Percentiles rank a stretch among this genome's conserved stretches.
Conservation (phyloP, 768 basidiomycete genomes). For the Floccularia luteovirens region DNA sequence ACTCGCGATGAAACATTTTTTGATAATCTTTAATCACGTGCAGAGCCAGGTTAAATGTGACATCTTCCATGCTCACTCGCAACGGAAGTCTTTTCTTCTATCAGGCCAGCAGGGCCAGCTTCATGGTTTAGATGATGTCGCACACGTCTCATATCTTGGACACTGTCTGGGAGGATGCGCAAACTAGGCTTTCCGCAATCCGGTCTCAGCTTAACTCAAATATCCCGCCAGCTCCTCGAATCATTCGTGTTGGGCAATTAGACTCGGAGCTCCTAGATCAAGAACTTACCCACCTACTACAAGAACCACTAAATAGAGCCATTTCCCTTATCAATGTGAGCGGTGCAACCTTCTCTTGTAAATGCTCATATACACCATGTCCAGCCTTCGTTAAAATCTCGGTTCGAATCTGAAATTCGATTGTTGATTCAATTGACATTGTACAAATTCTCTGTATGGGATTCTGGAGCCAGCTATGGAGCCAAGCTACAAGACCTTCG, state of each 20-base stretch:
- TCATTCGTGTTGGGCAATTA: conserved; percentile 81
- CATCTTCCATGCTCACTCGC: no score
- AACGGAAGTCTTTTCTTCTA: no score
- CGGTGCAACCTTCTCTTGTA: no score
- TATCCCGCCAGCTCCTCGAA: conserved; percentile 29
- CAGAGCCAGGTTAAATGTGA: no score
- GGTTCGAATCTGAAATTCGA: conserved; percentile 67
- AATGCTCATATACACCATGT: conserved; percentile 1
- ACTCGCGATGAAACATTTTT: conserved; percentile 8
- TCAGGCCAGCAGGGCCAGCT: no score
- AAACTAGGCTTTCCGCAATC: conserved; percentile 44
- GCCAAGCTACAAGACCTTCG: conserved; percentile 74
- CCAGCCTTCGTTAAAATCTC: conserved; percentile 31
- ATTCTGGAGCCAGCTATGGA: conserved; percentile 74
- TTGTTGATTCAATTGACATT: conserved; percentile 64
- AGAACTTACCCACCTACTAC: conserved; percentile 75
- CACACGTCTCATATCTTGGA: conserved; percentile 35
- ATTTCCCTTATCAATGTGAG: conserved; percentile 62
- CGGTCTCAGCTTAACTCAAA: conserved; percentile 26
- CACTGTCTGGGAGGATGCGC: conserved; percentile 55
- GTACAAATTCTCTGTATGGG: conserved; percentile 82
- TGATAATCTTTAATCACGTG: no score
- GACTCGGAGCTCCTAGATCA: conserved; percentile 89
- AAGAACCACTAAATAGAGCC: conserved; percentile 74
- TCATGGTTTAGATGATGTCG: conserved; percentile 8